A percentile compares a stretch with the other conserved stretches of the same genome.
phyloP scores from a whole-genome alignment of 805 yeast species.

The Kazachstania martiniae region DNA sequence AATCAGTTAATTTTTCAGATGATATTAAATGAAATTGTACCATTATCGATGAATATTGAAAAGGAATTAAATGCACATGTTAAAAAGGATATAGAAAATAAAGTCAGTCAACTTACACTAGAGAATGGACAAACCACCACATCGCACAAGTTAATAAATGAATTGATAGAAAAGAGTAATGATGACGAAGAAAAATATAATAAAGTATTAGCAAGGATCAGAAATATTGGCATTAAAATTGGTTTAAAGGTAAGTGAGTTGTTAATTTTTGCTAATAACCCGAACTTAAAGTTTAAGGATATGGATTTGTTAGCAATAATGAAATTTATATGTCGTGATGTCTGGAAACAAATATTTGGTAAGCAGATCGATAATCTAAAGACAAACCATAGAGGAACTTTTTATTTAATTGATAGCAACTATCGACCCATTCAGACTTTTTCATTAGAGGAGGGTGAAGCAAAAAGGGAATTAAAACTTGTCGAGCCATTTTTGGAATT shows the following conservation, averaged over 20 bases:
- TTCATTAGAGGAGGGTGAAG: conserved; percentile 12
- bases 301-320: conserved; percentile 70
- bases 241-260: conserved; percentile 51
- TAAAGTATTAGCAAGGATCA: conserved; percentile 49
- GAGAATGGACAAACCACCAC: conserved; percentile 10
- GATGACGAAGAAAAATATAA: conserved; percentile 30
- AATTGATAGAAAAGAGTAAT: conserved; percentile 21
- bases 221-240: conserved; percentile 57
- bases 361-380: conserved; percentile 88
- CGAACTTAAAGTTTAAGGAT: conserved; percentile 35
- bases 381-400: conserved; percentile 70
- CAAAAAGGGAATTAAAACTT: conserved; percentile 15
- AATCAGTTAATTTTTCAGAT: conserved; percentile 47
- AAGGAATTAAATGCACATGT: conserved; percentile 27
- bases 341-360: conserved; percentile 70
- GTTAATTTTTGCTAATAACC: conserved; percentile 36
- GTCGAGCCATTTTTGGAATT: conserved; percentile 26
- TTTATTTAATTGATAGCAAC: conserved; percentile 25
- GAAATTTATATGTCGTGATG: conserved; percentile 87
- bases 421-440: conserved; percentile 21
- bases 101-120: neutral
- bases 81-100: neutral
- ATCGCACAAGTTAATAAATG: conserved; percentile 20
- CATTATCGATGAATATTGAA: conserved; percentile 56
- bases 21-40: conserved; percentile 67